phyloP scores from a whole-genome alignment of 2,329 filamentous ascomycete species.

The Periconia digitata region DNA sequence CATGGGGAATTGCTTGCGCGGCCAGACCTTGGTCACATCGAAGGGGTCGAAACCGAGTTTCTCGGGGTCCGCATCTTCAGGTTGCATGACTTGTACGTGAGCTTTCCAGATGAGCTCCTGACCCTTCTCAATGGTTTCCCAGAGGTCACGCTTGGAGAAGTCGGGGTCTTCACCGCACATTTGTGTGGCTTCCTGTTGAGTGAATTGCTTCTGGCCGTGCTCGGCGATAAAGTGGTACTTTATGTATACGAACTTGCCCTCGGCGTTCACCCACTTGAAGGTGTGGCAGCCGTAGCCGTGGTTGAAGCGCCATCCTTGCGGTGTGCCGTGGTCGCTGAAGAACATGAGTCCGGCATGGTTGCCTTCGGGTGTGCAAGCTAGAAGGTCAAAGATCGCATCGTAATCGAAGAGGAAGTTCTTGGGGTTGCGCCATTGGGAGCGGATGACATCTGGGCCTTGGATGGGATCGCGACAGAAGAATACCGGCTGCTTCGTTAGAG shows the following conservation, averaged over 20 bases:
- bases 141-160: conserved; percentile 56
- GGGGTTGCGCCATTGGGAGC: conserved; percentile 74
- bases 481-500: conserved; percentile 51
- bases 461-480: conserved; percentile 75
- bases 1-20: conserved; percentile 54
- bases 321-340: conserved; percentile 58
- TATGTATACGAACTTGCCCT: conserved; percentile 55
- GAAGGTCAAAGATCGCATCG: conserved; percentile 65
- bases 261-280: conserved; percentile 56
- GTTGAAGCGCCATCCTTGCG: conserved; percentile 58
- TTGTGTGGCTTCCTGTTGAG: conserved; percentile 51
- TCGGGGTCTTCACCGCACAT: conserved; percentile 51
- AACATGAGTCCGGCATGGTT: conserved; percentile 58
- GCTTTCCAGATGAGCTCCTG: conserved; percentile 57
- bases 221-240: conserved; percentile 58
- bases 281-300: conserved; percentile 58
- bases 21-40: conserved; percentile 58
- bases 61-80: conserved; percentile 56
- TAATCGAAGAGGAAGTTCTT: conserved; percentile 67
- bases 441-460: conserved; percentile 74
- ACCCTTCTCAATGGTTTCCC: conserved; percentile 54
- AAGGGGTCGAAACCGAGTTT: conserved; percentile 58
- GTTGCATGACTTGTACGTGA: conserved; percentile 54
- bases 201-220: conserved; percentile 56
- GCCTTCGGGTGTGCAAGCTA: conserved; percentile 56